Evolutionary conservation across 2,329 filamentous ascomycete species (phyloP), one percentile per base, ranked within the genome.

Genomic region (Stagonosporopsis vannaccii): DNA sequence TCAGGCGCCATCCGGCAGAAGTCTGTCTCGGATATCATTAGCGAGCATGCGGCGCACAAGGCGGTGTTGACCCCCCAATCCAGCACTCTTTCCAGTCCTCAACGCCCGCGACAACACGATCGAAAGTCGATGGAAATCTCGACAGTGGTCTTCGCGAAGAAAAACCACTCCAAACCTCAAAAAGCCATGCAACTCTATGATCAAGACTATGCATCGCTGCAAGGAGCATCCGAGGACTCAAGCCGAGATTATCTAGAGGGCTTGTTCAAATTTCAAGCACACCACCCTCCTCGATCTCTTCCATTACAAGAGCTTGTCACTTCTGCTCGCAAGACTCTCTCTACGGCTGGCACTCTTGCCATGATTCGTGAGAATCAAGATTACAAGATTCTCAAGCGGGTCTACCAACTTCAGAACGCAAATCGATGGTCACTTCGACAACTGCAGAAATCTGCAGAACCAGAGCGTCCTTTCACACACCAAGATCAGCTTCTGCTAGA

Each of bases 371-470:
- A 98, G 67, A 88, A 90, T 55, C 92, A 96, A 74, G 91, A 96
- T 48, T 95, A 91, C 68, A 89, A 91, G 52, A 90, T 97, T 26
- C 77, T 98, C 4, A 88, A 92, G 52, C 84, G 92, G 13, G 92
- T 99, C 2, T 97, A 97, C 71, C 88, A 94, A 59, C 81, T 98
- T 23, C 95, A 99, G 70, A 92, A 94, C 69, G 87, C 89, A 28
- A 92, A 96, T 66, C 90, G 94, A 68, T 98, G 95, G 94, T 95
- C 93, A 5, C 77, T 99, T 42, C 85, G 94, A 48, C 95, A 99
- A 70, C 87, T 93, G 39, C 91, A 96, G 71, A 89, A 92, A 53
- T 90, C 88, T 35, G 83, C 87, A 1, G 95, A 99, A 75, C 93
- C 94, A 4, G 82, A 85, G 4, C 86, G 92, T 33, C 89, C 88